Base-by-base conservation (phyloP, 2,329 filamentous ascomycete genomes). In the Graphilbum fragrans region DNA sequence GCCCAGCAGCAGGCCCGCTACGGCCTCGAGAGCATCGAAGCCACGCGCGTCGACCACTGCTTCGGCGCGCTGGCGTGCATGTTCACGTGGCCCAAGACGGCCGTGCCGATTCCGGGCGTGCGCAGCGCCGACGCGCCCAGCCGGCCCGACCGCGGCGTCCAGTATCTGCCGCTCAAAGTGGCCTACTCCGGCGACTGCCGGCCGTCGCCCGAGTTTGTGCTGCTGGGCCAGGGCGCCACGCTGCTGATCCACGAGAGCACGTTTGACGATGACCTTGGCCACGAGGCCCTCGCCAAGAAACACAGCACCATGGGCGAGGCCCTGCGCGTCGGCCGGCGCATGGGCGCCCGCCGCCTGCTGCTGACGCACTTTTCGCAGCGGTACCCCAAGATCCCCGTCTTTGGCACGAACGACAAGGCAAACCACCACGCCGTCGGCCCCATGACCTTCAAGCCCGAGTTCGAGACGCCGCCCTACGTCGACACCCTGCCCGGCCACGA, bases 291-390 rank as follows among this genome's bases (percentile, higher is more conserved):
- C 22, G 84, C 82, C 39, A 98, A 98, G 74, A 87, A 82, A 55
- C 92, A 98, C 65, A 85, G 75, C 32, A 98, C 92, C 9, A 85
- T 87, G 47, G 74, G 74, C 14, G 92, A 98, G 63, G 92, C 92
- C 1, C 71, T 98, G 4, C 70, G 67, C 35, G 73, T 96, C 3
- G 90, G 82, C 2, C 69, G 72, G 12, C 63, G 67, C 36, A 98
- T 98, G 92, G 61, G 72, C 22, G 92, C 88, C 0, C 75, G 80
- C 48, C 71, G 84, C 16, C 80, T 92, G 16, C 64, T 98, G 42
- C 69, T 98, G 38, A 98, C 92, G 8, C 92, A 98, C 59, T 98
- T 98, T 62, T 88, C 81, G 42, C 92, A 98, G 64, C 73, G 92
- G 8, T 98, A 98, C 59, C 82, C 86, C 53, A 90, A 90, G 61